phyloP scores from a whole-genome alignment of 2,329 filamentous ascomycete genomes.

The Penicillium sp. region DNA sequence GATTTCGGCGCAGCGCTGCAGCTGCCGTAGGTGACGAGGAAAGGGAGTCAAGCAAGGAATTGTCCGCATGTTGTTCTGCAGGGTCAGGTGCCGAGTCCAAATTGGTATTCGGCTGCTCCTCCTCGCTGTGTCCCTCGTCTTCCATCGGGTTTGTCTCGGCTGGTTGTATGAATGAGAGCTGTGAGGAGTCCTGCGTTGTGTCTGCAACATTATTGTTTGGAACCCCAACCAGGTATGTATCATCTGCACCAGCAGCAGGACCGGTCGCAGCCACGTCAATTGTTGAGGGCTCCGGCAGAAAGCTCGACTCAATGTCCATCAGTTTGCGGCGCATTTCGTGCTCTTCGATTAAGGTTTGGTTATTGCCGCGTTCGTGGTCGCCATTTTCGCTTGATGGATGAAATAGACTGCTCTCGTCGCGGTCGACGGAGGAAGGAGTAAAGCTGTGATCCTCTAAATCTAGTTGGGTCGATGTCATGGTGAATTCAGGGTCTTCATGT shows the following conservation, averaged over 20 bases:
- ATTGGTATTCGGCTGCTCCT: neutral
- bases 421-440: conserved; percentile 34
- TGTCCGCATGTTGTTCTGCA: conserved; percentile 25
- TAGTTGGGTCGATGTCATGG: conserved; percentile 17
- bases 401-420: conserved; percentile 35
- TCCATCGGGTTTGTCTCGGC: conserved; percentile 24
- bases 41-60: conserved; percentile 39
- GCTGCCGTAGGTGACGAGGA: conserved; percentile 47
- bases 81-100: neutral
- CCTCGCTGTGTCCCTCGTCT: conserved; percentile 8
- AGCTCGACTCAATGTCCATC: conserved; percentile 63
- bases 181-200: conserved; percentile 17
- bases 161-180: conserved; percentile 27
- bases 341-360: conserved; percentile 52
- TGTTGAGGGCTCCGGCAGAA: conserved; percentile 55
- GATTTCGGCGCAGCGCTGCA: conserved; percentile 42
- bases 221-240: conserved; percentile 46
- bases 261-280: conserved; percentile 36
- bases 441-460: conserved; percentile 29
- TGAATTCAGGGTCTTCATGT: conserved; percentile 18
- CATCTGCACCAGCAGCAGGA: conserved; percentile 36
- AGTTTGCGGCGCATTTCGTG: conserved; percentile 58
- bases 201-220: conserved; percentile 24
- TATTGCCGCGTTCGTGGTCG: conserved; percentile 35
- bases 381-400: conserved; percentile 33